phyloP scores from a whole-genome alignment of 306 rosid genomes.

The Dalbergia oliveri region DNA sequence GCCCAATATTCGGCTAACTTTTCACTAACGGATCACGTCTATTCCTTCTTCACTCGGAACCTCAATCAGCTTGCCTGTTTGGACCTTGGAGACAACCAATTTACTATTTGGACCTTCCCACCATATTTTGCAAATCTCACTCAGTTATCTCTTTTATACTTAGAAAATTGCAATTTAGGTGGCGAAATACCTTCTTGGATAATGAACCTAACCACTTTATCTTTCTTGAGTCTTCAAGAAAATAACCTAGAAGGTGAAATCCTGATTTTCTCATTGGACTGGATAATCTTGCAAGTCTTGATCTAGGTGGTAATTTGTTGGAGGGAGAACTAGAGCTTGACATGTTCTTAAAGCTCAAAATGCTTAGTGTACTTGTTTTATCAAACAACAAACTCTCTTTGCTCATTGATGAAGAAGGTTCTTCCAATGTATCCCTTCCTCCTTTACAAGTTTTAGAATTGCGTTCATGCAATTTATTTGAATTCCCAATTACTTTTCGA shows the following conservation, averaged over 20 bases:
- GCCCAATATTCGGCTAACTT: no score
- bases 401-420: neutral
- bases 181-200: no score
- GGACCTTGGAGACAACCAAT: neutral
- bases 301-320: neutral
- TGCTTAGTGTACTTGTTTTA: neutral
- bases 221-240: no score
- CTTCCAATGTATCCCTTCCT: neutral
- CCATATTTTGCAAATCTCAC: no score
- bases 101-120: neutral
- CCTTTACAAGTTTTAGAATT: neutral
- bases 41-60: constrained; percentile 52
- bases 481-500: neutral
- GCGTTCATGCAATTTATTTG: constrained; percentile 23
- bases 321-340: neutral
- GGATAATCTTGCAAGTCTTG: neutral
- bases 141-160: no score
- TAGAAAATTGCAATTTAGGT: no score
- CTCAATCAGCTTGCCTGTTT: constrained; percentile 7
- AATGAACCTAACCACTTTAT: no score
- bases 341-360: neutral
- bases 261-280: neutral
- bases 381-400: neutral
- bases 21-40: no score
- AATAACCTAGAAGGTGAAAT: no score